These are phyloP conservation scores for Corniculantispora saksenae DNA, from an alignment of 2,329 filamentous ascomycete genomes.

Conservation along the genomic window DNA sequence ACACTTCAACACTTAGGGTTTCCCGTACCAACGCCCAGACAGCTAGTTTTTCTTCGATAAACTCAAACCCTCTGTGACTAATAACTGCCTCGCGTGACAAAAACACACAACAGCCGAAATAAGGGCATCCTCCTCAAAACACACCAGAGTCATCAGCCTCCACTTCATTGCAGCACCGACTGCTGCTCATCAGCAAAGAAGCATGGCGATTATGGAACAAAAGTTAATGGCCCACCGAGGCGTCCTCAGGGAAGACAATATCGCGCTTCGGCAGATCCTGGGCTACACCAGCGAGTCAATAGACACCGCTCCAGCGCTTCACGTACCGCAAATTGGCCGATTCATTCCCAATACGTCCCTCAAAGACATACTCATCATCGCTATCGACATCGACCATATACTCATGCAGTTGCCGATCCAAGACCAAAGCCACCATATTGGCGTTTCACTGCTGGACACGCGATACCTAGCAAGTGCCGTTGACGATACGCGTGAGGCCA, in stretches of 20 bases:
- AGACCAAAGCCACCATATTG: slow-evolving; percentile 23
- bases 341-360: slow-evolving; percentile 19
- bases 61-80: too few species aligned
- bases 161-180: too few species aligned
- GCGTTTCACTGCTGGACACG: slow-evolving; percentile 24
- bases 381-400: slow-evolving; percentile 23
- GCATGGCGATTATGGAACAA: too few species aligned
- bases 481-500: slow-evolving; percentile 8
- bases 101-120: too few species aligned
- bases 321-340: not conserved
- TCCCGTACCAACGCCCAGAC: too few species aligned
- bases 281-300: slow-evolving; percentile 21
- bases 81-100: too few species aligned
- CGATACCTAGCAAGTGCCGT: slow-evolving; percentile 12
- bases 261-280: slow-evolving; percentile 23
- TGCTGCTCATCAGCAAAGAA: too few species aligned
- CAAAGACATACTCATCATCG: slow-evolving; percentile 21
- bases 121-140: too few species aligned
- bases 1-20: too few species aligned
- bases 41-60: too few species aligned
- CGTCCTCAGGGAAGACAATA: slow-evolving; percentile 26
- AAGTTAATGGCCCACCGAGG: slow-evolving; percentile 17
- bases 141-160: too few species aligned
- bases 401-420: slow-evolving; percentile 20
- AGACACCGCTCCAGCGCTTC: not conserved